Conservation (phyloP, 176 grass and related monocot species). For the Triticum monococcum region DNA sequence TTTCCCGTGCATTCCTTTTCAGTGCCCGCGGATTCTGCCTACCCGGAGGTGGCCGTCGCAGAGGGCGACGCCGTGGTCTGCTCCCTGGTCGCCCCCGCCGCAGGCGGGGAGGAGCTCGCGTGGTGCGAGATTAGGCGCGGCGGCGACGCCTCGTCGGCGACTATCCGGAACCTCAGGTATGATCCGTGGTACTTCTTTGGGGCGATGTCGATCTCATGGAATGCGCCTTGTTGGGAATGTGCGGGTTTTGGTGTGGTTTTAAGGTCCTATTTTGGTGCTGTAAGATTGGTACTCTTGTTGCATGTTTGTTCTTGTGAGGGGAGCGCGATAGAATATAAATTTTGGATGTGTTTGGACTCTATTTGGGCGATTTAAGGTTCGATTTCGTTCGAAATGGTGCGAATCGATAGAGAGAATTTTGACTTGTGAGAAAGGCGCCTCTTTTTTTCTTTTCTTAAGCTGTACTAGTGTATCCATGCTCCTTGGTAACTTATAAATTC, state of each 20-base stretch:
- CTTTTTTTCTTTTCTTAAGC: neutral
- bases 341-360: neutral
- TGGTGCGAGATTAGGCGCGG: conserved; percentile 81
- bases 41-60: conserved; percentile 50
- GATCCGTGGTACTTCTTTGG: neutral
- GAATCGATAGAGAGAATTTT: neutral
- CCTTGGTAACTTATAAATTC: neutral
- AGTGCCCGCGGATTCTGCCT: conserved; percentile 64
- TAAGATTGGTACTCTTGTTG: neutral
- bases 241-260: conserved; percentile 19
- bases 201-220: neutral
- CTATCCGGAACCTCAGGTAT: conserved; percentile 66
- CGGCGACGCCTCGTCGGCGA: conserved; percentile 37
- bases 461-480: neutral
- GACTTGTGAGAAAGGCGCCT: neutral
- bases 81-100: conserved; percentile 39
- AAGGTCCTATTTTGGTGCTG: neutral
- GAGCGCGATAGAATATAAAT: neutral
- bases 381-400: neutral
- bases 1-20: conserved; percentile 16
- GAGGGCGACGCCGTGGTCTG: conserved; percentile 50
- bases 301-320: neutral
- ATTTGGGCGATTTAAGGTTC: neutral
- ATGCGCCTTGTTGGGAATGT: neutral
- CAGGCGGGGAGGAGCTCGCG: conserved; percentile 39